These are phyloP conservation scores for Neurospora sp. DNA, from an alignment of 495 filamentous ascomycete species.

Conservation along the genomic window DNA sequence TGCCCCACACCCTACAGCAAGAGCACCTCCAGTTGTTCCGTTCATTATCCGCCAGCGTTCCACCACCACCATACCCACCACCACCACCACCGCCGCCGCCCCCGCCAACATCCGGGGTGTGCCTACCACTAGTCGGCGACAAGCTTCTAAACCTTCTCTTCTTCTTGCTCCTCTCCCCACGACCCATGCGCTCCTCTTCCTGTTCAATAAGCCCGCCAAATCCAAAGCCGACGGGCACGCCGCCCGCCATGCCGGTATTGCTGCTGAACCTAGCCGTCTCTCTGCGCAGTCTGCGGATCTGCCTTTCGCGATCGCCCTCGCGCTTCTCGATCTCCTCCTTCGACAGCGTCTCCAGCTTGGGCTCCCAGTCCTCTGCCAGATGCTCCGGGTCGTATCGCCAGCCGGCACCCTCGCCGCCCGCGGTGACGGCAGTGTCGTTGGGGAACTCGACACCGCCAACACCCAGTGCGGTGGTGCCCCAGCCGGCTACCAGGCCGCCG, in stretches of 20 bases:
- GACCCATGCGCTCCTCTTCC: slow-evolving; percentile 57
- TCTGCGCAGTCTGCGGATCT: slow-evolving; percentile 73
- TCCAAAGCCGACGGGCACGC: slow-evolving; percentile 48
- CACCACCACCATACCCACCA: slow-evolving; percentile 50
- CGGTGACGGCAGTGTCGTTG: slow-evolving; percentile 71
- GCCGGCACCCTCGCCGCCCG: slow-evolving; percentile 54
- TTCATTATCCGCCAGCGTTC: slow-evolving; percentile 70
- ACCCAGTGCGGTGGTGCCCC: slow-evolving; percentile 31
- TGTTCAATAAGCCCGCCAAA: slow-evolving; percentile 51
- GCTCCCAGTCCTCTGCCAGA: slow-evolving; percentile 86
- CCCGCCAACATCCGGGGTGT: slow-evolving; percentile 60
- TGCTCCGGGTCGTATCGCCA: slow-evolving; percentile 93
- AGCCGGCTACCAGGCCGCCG: slow-evolving; percentile 64
- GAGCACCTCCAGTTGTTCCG: slow-evolving; percentile 75
- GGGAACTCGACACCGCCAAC: slow-evolving; percentile 55
- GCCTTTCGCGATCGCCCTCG: slow-evolving; percentile 86
- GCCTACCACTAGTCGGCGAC: slow-evolving; percentile 60
- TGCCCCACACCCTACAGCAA: slow-evolving; percentile 85
- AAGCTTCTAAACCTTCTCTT: slow-evolving; percentile 86
- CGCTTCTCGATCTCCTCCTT: slow-evolving; percentile 98
- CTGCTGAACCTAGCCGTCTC: slow-evolving; percentile 90
- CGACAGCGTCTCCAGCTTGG: slow-evolving; percentile 76
- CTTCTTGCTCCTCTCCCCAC: slow-evolving; percentile 85
- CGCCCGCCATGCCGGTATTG: slow-evolving; percentile 61
- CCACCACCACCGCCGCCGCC: slow-evolving; percentile 46